Evolutionary conservation across 305 asterid species (phyloP), one percentile per base, ranked within the genome.

Genomic region (Lippia alba): DNA sequence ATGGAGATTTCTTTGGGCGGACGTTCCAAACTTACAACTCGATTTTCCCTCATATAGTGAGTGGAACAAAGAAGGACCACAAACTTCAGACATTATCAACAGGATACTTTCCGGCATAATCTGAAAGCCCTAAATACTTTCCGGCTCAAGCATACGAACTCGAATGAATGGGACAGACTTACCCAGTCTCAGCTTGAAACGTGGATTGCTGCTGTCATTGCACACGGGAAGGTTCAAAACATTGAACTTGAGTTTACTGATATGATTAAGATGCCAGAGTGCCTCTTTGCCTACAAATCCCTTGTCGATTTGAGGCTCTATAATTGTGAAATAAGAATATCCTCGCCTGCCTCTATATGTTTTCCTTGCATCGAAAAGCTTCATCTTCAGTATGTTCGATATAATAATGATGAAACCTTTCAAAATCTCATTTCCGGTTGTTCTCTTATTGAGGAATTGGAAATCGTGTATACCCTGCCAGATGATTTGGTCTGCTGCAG

Each of bases 301-400:
- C 59, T 72, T 6, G 65, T 72, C 2, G 15, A 53, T 9, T 40
- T 71, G 55, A 62, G 17, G 63, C 64, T 71, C 18, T 6, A 10
- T 12, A 5, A 6, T 12, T 40, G 30, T 8, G 34, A 8, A 11
- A 4, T 5, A 36, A 36, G 1, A 36, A 14, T 5, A 41, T 18
- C 48, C 57, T 8, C 5, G 36, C 10, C 50, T 8, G n/a, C 36
- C 30, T 6, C 16, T 0, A n/a, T 72, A 12, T 64, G n/a, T 64
- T 72, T 72, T 34, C 70, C 76, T 16, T 30, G 51, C 41, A 59
- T 64, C 45, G 17, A 63, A 53, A 64, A 72, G 49, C 70, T 72
- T 45, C 39, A 63, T 40, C 70, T 72, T 14, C 33, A 11, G 17
- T 24, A 1, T 41, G 70, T 72, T 71, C 1, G 4, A 1, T 63